phyloP scores from a whole-genome alignment of 2,329 filamentous ascomycete species.

The Phoma sp. region DNA sequence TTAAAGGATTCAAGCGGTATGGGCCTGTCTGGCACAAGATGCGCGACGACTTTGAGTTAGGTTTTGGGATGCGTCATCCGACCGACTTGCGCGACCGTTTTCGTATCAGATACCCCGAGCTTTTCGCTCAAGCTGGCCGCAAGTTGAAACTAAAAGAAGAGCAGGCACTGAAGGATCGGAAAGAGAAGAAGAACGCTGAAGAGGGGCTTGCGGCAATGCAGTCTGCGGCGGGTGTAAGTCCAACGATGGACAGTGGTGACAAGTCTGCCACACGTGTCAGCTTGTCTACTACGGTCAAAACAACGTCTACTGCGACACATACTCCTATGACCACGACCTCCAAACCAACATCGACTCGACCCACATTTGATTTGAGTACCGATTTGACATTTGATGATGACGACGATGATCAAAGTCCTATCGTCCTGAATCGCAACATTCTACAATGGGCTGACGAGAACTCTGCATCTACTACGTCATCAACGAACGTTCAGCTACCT shows the following conservation, averaged over 20 bases:
- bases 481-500: neutral
- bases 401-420: constrained; percentile 31
- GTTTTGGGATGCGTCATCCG: constrained; percentile 56
- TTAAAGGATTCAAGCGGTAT: constrained; percentile 64
- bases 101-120: constrained; percentile 63
- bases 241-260: neutral
- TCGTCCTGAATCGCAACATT: constrained; percentile 47
- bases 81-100: constrained; percentile 69
- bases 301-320: neutral
- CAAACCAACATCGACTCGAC: constrained; percentile 21
- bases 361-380: constrained; percentile 25
- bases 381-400: constrained; percentile 30
- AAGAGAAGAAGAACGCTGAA: constrained; percentile 14
- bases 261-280: neutral
- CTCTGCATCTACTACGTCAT: constrained; percentile 14
- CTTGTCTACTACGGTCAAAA: neutral
- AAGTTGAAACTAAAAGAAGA: constrained; percentile 46
- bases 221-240: neutral
- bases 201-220: neutral
- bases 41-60: constrained; percentile 59
- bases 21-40: constrained; percentile 67
- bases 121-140: constrained; percentile 58
- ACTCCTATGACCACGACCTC: constrained; percentile 9
- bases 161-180: constrained; percentile 19
- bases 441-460: constrained; percentile 48